These are phyloP conservation scores for Dendrobium chrysotoxum DNA, from an alignment of 106 monocot species.

Conservation along the genomic window DNA sequence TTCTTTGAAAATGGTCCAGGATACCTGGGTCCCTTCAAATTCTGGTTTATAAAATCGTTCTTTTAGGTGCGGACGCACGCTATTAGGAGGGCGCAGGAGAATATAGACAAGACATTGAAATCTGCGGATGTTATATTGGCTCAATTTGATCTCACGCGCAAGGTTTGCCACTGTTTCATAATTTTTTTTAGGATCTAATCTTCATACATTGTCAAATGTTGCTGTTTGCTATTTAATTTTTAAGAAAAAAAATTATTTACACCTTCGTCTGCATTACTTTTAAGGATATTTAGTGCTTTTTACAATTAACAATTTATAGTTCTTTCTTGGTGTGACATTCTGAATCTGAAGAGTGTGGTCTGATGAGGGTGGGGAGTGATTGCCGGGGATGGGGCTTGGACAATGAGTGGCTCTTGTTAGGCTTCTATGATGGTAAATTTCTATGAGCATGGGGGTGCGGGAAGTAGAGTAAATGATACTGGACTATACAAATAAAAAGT, in stretches of 20 bases:
- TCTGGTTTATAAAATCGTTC: not conserved
- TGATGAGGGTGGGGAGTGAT: no score
- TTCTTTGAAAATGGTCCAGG: not conserved
- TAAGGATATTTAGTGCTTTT: not conserved
- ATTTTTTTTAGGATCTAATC: not conserved
- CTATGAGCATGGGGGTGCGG: no score
- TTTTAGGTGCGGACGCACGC: slow-evolving; percentile 58
- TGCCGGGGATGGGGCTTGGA: no score
- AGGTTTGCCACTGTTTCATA: slow-evolving; percentile 21
- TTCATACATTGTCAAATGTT: not conserved
- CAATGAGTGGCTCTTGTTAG: no score
- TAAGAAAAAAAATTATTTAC: not conserved
- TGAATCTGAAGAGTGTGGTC: no score
- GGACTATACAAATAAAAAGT: no score
- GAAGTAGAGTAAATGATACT: no score
- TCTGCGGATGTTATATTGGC: slow-evolving; percentile 40
- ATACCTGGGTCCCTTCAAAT: not conserved
- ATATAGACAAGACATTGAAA: slow-evolving; percentile 49
- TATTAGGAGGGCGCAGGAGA: slow-evolving; percentile 59
- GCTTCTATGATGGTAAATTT: no score
- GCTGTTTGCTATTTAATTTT: not conserved
- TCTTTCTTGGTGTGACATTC: not conserved
- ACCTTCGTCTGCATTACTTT: not conserved
- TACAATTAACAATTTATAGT: not conserved
- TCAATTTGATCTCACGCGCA: slow-evolving; percentile 57